Evolutionary conservation across 805 yeast species (phyloP).

Genomic region (Debaryomyces maramus): DNA sequence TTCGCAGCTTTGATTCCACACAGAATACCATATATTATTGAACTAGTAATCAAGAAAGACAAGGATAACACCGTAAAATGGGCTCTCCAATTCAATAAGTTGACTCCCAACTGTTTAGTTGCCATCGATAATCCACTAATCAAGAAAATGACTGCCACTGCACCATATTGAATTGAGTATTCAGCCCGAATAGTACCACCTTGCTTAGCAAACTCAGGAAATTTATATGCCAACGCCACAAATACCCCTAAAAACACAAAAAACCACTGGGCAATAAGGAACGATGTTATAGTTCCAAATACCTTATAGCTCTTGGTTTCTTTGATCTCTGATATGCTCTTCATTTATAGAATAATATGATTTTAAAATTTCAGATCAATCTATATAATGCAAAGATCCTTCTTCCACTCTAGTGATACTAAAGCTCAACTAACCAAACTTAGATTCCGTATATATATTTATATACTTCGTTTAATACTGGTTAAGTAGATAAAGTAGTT

Average conservation of each 20-base stretch:
- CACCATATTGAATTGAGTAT: constrained; percentile 79
- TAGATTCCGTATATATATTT: too few relatives aligned
- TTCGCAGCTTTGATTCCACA: constrained; percentile 61
- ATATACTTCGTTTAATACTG: too few relatives aligned
- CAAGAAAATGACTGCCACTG: constrained; percentile 82
- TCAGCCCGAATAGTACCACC: constrained; percentile 76
- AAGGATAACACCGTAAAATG: constrained; percentile 67
- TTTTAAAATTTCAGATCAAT: too few relatives aligned
- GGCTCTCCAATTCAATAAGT: constrained; percentile 77
- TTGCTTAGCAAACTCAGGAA: constrained; percentile 80
- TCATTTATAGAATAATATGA: too few relatives aligned
- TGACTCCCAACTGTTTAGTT: constrained; percentile 58
- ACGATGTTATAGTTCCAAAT: constrained; percentile 19
- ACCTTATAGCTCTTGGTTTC: constrained; percentile 12
- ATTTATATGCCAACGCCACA: constrained; percentile 71
- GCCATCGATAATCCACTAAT: constrained; percentile 80
- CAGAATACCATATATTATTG: constrained; percentile 72
- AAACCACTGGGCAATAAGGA: constrained; percentile 65
- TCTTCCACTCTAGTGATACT: too few relatives aligned
- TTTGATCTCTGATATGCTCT: background rate
- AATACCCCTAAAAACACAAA: constrained; percentile 69
- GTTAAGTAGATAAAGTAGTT: too few relatives aligned
- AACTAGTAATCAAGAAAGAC: constrained; percentile 70
- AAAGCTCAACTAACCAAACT: too few relatives aligned
- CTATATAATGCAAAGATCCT: too few relatives aligned